Evolutionary conservation across 352 stramenopile genomes (phyloP), one percentile per base, ranked within the genome.

Genomic region (Pythium vanterpoolii): DNA sequence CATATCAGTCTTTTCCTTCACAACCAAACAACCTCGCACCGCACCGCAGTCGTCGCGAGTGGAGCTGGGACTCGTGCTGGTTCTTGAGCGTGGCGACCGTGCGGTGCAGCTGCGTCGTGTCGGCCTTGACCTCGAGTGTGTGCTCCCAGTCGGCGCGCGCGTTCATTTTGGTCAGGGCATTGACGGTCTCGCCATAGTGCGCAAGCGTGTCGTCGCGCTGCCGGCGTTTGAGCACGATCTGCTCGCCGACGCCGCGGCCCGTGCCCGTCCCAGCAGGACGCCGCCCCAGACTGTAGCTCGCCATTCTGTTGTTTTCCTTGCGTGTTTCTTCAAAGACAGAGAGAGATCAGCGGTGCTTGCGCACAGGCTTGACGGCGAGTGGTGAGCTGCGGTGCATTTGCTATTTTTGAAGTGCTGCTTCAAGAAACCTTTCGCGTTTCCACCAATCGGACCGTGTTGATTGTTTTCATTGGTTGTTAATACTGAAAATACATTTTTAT

Each of bases 111-210:
- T 87, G 65, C 18, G 69, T 73, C 21, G n/a, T 51, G 23, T 89
- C 76, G 1, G 72, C 57, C 56, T 88, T 88, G 5, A 73, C 61
- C 16, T 83, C 64, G 9, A 89, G 66, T 34, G 77, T 69, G 39
- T 87, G 74, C 46, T 93, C 83, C 83, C 83, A 93, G 19, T 90
- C 76, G 6, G 83, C 83, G 7, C 83, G 78, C 18, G 76, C 55
- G 60, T 89, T 82, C 48, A 83, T 65, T 31, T 74, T 76, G 13
- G 48, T 55, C 16, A 86, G 59, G 0, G 71, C 77, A 42, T 79
- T 74, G 54, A 90, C 81, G 23, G 72, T 77, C 16, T 84, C 66
- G 26, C 54, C 44, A 49, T 78, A 90, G 55, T 62, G 83, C 30
- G 73, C 64, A 50, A 93, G 56, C 47, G 77, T 69, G 19, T 89